A percentile compares a stretch with the other conserved stretches of the same genome.
phyloP scores from a whole-genome alignment of 2,329 filamentous ascomycete species.

The Ophiostoma sp. region DNA sequence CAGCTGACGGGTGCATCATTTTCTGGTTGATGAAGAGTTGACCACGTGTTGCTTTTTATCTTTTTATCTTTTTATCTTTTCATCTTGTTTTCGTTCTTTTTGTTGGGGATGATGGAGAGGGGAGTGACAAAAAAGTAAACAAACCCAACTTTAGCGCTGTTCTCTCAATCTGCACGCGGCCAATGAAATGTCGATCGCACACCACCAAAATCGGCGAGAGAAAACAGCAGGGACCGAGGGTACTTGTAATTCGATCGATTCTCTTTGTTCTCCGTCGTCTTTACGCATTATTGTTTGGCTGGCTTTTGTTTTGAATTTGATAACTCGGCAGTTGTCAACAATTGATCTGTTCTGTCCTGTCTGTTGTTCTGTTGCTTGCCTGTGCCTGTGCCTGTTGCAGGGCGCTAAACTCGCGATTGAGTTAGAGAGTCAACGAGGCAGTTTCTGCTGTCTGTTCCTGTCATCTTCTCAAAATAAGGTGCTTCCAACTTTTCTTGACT shows the following conservation, averaged over 20 bases:
- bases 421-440: too few relatives aligned
- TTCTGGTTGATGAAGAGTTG: neutral
- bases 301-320: neutral
- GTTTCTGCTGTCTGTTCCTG: too few relatives aligned
- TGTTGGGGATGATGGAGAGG: neutral
- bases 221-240: neutral
- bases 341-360: neutral
- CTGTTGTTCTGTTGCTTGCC: neutral
- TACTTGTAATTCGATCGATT: neutral
- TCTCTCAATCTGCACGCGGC: neutral
- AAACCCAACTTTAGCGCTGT: neutral
- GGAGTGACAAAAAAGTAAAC: neutral
- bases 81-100: neutral
- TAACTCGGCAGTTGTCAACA: neutral
- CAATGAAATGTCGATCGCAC: constrained; percentile 15
- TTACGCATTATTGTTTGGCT: neutral
- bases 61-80: too few relatives aligned
- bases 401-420: neutral
- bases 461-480: too few relatives aligned
- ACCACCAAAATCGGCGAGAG: neutral
- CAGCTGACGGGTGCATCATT: constrained; percentile 38
- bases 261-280: neutral
- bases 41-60: neutral
- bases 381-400: neutral
- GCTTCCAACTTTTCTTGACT: too few relatives aligned